phyloP scores from a whole-genome alignment of 2,329 filamentous ascomycete genomes.

The Paecilomyces variotii region DNA sequence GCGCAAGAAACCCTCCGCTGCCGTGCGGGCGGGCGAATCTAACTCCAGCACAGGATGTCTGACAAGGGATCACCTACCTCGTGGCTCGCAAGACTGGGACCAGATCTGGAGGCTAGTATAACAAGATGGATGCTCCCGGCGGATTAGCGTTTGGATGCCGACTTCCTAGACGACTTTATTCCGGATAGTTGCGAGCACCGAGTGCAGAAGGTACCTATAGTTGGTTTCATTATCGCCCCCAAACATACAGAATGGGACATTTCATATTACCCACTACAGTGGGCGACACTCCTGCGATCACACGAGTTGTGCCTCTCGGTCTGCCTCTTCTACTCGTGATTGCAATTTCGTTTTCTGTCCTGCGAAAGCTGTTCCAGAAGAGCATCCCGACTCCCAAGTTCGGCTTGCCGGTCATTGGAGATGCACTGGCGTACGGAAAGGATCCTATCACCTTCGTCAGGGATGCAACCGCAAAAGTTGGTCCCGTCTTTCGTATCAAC shows the following conservation, averaged over 20 bases:
- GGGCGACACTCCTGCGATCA: neutral
- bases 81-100: neutral
- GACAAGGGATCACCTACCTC: neutral
- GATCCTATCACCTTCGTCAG: conserved; percentile 6
- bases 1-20: neutral
- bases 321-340: neutral
- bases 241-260: neutral
- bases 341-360: neutral
- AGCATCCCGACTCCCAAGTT: conserved; percentile 5
- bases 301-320: neutral
- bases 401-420: conserved; percentile 7
- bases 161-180: neutral
- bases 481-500: conserved; percentile 7
- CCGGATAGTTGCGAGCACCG: neutral
- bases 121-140: neutral
- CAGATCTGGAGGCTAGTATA: neutral
- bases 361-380: neutral
- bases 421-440: conserved; percentile 6
- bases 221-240: neutral
- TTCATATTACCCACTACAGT: neutral
- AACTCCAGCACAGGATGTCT: neutral
- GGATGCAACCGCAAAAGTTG: conserved; percentile 4
- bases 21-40: neutral
- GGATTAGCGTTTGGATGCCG: neutral
- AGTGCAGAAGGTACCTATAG: neutral